Base-by-base conservation (phyloP, 73 alveolate genomes). In the Breviolum minutum region DNA sequence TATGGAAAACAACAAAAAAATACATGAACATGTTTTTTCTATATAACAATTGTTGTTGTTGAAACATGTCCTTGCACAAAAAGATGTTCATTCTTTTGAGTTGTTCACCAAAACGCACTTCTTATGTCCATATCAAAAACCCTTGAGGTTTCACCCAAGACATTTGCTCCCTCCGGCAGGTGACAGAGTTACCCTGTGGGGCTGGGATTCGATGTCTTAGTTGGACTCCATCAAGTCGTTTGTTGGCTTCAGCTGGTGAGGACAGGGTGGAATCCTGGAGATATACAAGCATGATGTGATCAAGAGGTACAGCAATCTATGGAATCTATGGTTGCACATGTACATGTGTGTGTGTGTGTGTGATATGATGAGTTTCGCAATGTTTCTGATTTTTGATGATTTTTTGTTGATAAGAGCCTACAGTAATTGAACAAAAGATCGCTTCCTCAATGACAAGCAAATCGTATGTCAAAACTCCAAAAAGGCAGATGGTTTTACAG, bases 191-290 rank as follows among this genome's bases (percentile, higher is more conserved):
- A 26, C 97, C 76, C 27, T 90, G 97, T 22, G 97, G 88, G 27
- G 97, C 97, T 29, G 97, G 97, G 77, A 90, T 90, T 32, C 97
- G 97, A 8, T 71, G 88, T n/a, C 87, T 90, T 24, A 81, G 87
- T 30, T 90, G 97, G 98, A 40, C 76, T 26, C 54, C 71, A 22
- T 69, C 63, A 22, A 74, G 91, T 10, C 98, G 98, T 40, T 27
- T 92, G 68, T 81, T 92, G 82, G 98, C 98, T 68, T 92, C 98
- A 12, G 98, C 98, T 4, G 98, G 98, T 63, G 98, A 92, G 98
- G 97, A 0, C 20, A n/a, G 17, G 92, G 40, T 14, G 2, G 0
- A 32, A 32, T 64, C 0, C 8, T 8, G 13, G 12, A 2, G 3
- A 2, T 40, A 40, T 40, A 40, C 54, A 40, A 40, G 54, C 54